These are phyloP conservation scores for Ceratobasidium sp. DNA, from an alignment of 1,284 basidiomycete species.

Conservation along the genomic window DNA sequence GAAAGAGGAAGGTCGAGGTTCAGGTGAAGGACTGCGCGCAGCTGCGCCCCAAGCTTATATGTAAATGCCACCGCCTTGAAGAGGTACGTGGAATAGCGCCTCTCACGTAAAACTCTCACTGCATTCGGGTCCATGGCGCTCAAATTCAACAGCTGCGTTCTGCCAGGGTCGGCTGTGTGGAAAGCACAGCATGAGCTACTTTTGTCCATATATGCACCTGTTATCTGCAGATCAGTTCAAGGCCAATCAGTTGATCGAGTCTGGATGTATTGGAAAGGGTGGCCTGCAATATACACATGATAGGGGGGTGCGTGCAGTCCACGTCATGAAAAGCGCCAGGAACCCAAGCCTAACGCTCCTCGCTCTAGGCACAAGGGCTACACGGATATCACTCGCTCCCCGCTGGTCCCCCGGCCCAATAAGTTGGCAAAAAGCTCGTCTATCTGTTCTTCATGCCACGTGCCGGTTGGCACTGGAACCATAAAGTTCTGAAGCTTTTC, in stretches of 20 bases:
- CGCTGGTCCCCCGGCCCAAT: slow-evolving; percentile 62
- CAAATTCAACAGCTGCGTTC: neutral
- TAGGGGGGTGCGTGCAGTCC: neutral
- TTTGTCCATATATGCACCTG: neutral
- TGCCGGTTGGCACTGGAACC: slow-evolving; percentile 77
- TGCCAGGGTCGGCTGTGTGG: neutral
- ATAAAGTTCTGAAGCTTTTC: slow-evolving; percentile 95
- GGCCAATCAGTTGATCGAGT: neutral
- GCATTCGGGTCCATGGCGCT: slow-evolving; percentile 3
- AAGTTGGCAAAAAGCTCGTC: slow-evolving; percentile 91
- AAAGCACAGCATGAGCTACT: slow-evolving; percentile 15
- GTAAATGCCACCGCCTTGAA: slow-evolving; percentile 16
- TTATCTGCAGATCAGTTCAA: neutral
- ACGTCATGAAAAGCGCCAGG: neutral
- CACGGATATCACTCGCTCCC: neutral
- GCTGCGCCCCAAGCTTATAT: slow-evolving; percentile 9
- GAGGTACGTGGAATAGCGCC: slow-evolving; percentile 11
- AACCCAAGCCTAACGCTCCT: neutral
- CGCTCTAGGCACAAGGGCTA: neutral
- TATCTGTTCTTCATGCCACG: slow-evolving; percentile 93
- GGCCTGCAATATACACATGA: neutral
- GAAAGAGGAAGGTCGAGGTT: neutral
- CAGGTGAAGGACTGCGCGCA: neutral
- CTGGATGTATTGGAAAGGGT: neutral
- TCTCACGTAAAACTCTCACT: slow-evolving; percentile 1